Base-by-base conservation (phyloP, 176 grass and related monocot species). In the Echinochloa phyllopogon region DNA sequence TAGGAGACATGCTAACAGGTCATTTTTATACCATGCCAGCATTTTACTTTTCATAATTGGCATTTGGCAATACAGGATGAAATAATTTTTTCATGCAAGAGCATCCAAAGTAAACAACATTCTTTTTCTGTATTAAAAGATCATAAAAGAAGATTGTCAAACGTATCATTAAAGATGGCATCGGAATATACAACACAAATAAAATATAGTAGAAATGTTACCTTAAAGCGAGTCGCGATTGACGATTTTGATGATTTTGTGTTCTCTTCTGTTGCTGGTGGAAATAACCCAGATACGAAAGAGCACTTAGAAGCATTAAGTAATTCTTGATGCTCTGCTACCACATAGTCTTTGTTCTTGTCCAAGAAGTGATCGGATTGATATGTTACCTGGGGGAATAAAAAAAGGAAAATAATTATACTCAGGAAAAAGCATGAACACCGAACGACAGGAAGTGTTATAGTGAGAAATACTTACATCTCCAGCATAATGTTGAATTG, bases 201-300 rank as follows among this genome's bases (percentile, higher is more conserved):
- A 5, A 77, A 72, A 60, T 65, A 82, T 24, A 74, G 40, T 71
- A 65, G 45, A 79, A 79, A 79, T 25, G 21, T 70, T 56, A 98
- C 95, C 88, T 98, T 98, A 90, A 98, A 98, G 63, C 95, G 92
- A 75, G 88, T 83, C 10, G 92, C 95, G 18, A 98, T 98, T 57
- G 95, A 98, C 40, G 93, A 98, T 73, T 94, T 98, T n/a, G 92
- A 85, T 64, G 95, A 95, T 93, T 98, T 98, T 87, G 95, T 94
- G 74, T 88, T 87, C 89, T 93, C 92, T 89, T 94, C 95, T 51
- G 88, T 73, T 44, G 85, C 86, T 52, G 90, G 89, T 73, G 92
- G 92, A 79, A 98, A 94, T 78, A 98, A 76, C 16, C 51, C 80
- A 8, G 95, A 91, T 52, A 98, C 95, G 83, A 98, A 98, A 20